Percentiles rank a stretch among this genome's conserved stretches.
Evolutionary conservation across 805 yeast genomes (phyloP).

Genomic region (Nakazawaea ishiwadae): DNA sequence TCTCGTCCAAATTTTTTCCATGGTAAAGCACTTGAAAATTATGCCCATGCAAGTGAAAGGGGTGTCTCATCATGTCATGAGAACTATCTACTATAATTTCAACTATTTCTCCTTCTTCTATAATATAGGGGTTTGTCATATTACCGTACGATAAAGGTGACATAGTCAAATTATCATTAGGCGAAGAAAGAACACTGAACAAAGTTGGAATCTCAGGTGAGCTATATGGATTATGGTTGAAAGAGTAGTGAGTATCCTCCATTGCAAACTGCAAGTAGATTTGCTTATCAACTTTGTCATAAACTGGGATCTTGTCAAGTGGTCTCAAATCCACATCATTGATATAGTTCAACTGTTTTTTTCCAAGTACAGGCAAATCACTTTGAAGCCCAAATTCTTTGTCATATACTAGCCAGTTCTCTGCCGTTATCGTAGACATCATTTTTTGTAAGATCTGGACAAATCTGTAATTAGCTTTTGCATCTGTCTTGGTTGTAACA

Average conservation of each 20-base stretch:
- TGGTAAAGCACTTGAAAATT: conserved; percentile 36
- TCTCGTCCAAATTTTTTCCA: conserved; percentile 29
- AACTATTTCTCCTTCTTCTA: conserved; percentile 33
- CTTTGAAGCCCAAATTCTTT: conserved; percentile 20
- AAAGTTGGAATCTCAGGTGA: conserved; percentile 40
- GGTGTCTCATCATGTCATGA: conserved; percentile 40
- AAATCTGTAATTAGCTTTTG: conserved; percentile 31
- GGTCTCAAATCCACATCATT: conserved; percentile 34
- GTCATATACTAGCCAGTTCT: conserved; percentile 28
- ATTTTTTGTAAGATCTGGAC: conserved; percentile 32
- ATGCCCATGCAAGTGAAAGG: conserved; percentile 46
- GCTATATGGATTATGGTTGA: conserved; percentile 32
- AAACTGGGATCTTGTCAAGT: conserved; percentile 14
- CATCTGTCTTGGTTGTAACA: conserved; percentile 28
- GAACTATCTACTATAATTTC: conserved; percentile 38
- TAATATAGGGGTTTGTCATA: conserved; percentile 34
- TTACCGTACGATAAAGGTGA: conserved; percentile 32
- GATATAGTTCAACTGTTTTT: conserved; percentile 21
- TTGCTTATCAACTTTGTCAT: conserved; percentile 24
- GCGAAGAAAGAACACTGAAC: conserved; percentile 30
- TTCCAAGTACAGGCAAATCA: conserved; percentile 31
- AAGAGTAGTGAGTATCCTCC: conserved; percentile 37
- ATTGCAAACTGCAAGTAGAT: conserved; percentile 32
- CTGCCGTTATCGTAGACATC: conserved; percentile 38
- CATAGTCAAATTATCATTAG: conserved; percentile 26